Base-by-base conservation (phyloP, 805 yeast species). In the Candida broadrunensis region DNA sequence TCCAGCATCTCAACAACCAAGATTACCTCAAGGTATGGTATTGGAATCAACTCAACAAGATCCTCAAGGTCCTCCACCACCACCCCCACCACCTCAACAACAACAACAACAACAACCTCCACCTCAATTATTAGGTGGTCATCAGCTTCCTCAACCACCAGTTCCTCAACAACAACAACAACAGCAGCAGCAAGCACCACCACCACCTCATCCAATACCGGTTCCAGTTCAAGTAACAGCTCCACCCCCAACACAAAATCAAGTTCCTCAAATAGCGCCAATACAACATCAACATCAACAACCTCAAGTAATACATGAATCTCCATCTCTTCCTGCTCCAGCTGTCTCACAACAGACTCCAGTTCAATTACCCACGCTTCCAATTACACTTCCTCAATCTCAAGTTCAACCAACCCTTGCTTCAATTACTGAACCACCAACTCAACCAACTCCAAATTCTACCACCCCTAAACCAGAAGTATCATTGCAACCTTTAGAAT, bases 11-110 rank as follows among this genome's bases (percentile, higher is more conserved):
- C 78, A 80, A 60, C 83, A 83, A 62, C 78, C 82, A 47, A 67
- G 78, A 57, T 61, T 78, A 56, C 83, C 84, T 25, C 81, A 74
- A 44, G 80, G 80, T 4, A 79, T 82, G 73, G 77, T 81, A n/a
- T 80, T 83, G 56, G 74, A 69, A 49, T 60, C 67, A 40, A 60
- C 65, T 9, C 64, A 61, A 41, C 60, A 50, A 5, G 63, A 49
- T 15, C 65, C 50, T 41, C 59, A 43, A 36, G 51, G 32, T 16
- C 53, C 37, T 13, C 55, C 38, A 25, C 52, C 32, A 19, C 53
- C 42, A 11, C 36, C 38, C 9, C 37, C 21, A 17, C 45, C 17
- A 35, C 37, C 20, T 3, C 42, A 23, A 33, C 37, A 17, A 21
- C 54, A 39, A 15, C 51, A 44, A 23, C 36, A 44, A 35, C 48